Evolutionary conservation across 371 early-diverging fungal species (phyloP).

Genomic region (Actinomucor elegans): DNA sequence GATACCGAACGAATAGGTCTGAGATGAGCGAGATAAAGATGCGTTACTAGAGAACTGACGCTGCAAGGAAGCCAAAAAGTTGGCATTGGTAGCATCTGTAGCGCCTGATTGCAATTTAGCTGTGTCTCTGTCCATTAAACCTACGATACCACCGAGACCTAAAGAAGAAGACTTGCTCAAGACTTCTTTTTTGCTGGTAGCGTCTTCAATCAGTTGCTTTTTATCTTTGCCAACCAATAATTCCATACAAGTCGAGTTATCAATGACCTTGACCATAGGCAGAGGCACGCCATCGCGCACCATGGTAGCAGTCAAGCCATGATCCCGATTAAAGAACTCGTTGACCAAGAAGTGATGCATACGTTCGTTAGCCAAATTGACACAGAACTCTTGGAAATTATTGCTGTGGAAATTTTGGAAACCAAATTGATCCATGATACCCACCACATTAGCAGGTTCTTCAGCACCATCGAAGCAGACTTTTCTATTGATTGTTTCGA

Average conservation of each 20-base stretch:
- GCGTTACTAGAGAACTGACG: constrained; percentile 32
- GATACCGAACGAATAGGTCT: constrained; percentile 64
- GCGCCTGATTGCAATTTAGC: constrained; percentile 42
- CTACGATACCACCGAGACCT: constrained; percentile 43
- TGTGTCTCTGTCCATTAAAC: constrained; percentile 62
- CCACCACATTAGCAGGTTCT: constrained; percentile 72
- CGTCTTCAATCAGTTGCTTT: constrained; percentile 4
- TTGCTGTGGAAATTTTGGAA: constrained; percentile 46
- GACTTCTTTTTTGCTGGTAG: constrained; percentile 2
- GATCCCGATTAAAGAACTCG: constrained; percentile 55
- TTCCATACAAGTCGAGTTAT: constrained; percentile 54
- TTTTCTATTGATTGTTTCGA: constrained; percentile 43
- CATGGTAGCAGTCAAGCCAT: constrained; percentile 54
- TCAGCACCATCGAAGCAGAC: constrained; percentile 45
- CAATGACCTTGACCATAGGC: constrained; percentile 49
- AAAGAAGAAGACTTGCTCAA: constrained; percentile 26
- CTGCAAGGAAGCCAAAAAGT: constrained; percentile 45
- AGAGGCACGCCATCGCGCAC: constrained; percentile 42
- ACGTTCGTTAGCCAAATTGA: constrained; percentile 87
- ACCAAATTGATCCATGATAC: constrained; percentile 75
- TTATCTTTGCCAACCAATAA: constrained; percentile 46
- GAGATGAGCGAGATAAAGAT: constrained; percentile 34
- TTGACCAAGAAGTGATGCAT: constrained; percentile 69
- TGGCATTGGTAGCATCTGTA: constrained; percentile 52
- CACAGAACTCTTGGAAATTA: constrained; percentile 75